Evolutionary conservation across 345 rosid genomes (phyloP).

Genomic region (Pelargonium nanum): DNA sequence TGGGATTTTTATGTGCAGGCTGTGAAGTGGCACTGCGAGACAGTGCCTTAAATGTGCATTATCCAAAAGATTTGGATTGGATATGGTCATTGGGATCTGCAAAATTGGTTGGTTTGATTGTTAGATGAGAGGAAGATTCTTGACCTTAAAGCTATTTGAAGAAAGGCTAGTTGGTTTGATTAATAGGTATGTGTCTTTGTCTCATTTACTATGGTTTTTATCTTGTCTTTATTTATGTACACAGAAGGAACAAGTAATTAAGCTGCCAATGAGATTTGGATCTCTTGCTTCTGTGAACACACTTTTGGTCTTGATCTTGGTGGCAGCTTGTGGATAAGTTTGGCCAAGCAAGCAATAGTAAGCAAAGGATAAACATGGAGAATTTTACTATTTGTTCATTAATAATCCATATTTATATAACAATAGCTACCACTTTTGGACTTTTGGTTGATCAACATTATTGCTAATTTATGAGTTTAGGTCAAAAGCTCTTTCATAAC

Average conservation of each 20-base stretch:
- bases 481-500: too few species aligned
- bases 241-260: too few species aligned
- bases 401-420: too few species aligned
- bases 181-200: constrained; percentile 13
- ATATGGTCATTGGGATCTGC: not conserved
- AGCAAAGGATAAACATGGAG: not conserved
- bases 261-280: too few species aligned
- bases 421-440: too few species aligned
- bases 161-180: constrained; percentile 20
- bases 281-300: too few species aligned
- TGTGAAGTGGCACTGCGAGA: not conserved
- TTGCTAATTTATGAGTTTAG: too few species aligned
- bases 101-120: constrained; percentile 11
- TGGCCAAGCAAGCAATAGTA: not conserved
- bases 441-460: too few species aligned
- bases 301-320: not conserved
- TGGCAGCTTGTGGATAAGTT: constrained; percentile 6
- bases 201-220: not conserved
- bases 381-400: too few species aligned
- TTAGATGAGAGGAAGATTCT: not conserved
- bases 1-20: not conserved
- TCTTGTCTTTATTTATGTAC: too few species aligned
- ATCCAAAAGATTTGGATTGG: not conserved
- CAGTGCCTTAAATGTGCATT: not conserved
- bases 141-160: not conserved